Base-by-base conservation (phyloP, 2,329 filamentous ascomycete species). In the Cladophialophora psammophila region DNA sequence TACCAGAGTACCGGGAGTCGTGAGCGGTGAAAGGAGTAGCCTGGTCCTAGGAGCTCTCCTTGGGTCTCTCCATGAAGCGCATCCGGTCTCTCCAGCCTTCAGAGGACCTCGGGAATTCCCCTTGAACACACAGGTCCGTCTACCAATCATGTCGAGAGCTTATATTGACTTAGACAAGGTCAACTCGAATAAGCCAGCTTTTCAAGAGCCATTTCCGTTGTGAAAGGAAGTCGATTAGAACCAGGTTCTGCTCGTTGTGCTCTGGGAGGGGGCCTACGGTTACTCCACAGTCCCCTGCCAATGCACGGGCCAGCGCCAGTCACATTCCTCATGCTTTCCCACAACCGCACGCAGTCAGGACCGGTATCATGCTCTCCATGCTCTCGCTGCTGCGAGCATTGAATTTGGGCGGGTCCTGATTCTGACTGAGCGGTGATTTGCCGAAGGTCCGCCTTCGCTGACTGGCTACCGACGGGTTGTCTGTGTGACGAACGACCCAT, bases 391-490 rank as follows among this genome's bases (percentile, higher is more conserved):
- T 40, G 53, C 42, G 45, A 42, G 18, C 56, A 63, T 64, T 69
- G 38, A 58, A 59, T 64, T 57, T 52, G 57, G 48, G 34, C 60
- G 48, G 62, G 55, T 65, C 54, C 36, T 59, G 62, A 67, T 63
- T 55, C 58, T 65, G 68, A 69, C 65, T 52, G 68, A 61, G 36
- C 55, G 62, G 65, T 63, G 60, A 61, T 60, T 65, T 60, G 45
- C 68, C 42, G 34, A 35, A 8, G 20, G 31, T 50, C 38, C 3
- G 10, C n/a, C 9, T 13, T 26, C 26, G 34, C 48, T 65, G 50
- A 69, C 67, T 69, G 64, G 68, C 63, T 68, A 64, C 66, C 66
- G 63, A 50, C 32, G 57, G 63, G 55, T 61, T 67, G 58, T 65
- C 55, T 68, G 68, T 70, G 36, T 57, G 31, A 70, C 68, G 63